phyloP scores from a whole-genome alignment of 78 protist genomes.

The Isochrysis galbana region DNA sequence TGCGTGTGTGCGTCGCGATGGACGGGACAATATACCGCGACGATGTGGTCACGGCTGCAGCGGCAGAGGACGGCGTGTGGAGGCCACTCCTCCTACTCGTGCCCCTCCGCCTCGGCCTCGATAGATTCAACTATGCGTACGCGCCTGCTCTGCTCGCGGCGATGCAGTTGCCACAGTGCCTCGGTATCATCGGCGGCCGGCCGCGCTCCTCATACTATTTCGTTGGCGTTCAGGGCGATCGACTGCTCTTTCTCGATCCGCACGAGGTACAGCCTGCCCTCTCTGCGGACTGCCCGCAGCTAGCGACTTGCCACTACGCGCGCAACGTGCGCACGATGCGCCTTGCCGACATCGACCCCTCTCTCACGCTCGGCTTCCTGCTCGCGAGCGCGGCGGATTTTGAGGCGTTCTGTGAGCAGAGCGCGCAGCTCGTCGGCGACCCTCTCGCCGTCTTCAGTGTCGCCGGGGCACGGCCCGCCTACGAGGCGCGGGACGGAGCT shows the following conservation, averaged over 20 bases:
- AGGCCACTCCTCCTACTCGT: not conserved
- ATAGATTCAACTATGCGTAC: not conserved
- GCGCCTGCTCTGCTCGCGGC: not conserved
- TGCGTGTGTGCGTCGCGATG: not conserved
- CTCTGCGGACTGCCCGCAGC: no score
- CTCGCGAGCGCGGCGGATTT: not conserved
- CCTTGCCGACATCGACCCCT: not conserved
- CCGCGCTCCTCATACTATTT: not conserved
- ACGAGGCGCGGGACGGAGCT: not conserved
- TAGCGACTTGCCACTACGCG: not conserved
- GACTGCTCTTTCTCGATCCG: slow-evolving; percentile 10
- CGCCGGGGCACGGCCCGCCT: not conserved
- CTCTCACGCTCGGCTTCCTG: slow-evolving; percentile 27
- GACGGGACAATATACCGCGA: not conserved
- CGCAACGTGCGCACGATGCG: not conserved
- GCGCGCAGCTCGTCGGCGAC: not conserved
- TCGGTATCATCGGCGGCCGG: slow-evolving; percentile 30
- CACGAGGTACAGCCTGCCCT: slow-evolving; percentile 29
- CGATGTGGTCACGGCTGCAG: not conserved
- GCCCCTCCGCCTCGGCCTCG: slow-evolving; percentile 23
- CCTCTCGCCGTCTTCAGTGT: not conserved
- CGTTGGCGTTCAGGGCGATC: not conserved
- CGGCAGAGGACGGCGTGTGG: not conserved
- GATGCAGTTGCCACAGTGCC: not conserved
- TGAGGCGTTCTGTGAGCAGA: not conserved